Base-by-base conservation (phyloP, 768 basidiomycete species). In the Lactifluus volemus region DNA sequence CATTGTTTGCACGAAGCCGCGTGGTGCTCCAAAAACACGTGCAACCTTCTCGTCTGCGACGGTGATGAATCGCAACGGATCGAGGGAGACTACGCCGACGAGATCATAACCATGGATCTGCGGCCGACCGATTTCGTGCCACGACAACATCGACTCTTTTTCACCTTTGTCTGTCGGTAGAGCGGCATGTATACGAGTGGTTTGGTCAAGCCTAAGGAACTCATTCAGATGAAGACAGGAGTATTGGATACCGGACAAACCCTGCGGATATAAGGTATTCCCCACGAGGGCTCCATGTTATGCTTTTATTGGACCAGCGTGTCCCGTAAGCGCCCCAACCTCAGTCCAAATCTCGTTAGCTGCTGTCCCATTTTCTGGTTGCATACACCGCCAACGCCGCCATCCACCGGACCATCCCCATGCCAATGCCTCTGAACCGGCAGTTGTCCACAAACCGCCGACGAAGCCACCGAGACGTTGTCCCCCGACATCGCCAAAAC, bases 91-190 rank as follows among this genome's bases (percentile, higher is more conserved):
- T 6, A 83, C 86, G 57, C 85, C 87, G 17, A 95, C 77, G 41
- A 98, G 75, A 68, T 98, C 94, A 71, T 98, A 98, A 7, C 97
- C 97, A 73, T 99, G 97, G 17, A 98, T 85, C 72, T 99, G 97
- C 19, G 97, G 97, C 4, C 97, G 85, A 30, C 82, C 83, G 30
- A 98, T 76, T 70, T 99, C 97, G 67, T 89, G 88, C 93, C 93
- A 96, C 9, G 75, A 73, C 15, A 65, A 65, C 2, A n/a, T 58
- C n/a, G 65, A 25, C 34, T 61, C 38, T 1, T 63, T 60, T 21
- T 57, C 25, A n/a, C 63, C 49, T 7, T 59, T 34, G 34, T 62
- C 61, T 25, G 53, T 65, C 12, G 72, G 75, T 68, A 77, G 70
- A 29, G 83, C 78, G 0, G 84, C 92, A 68, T 98, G 93, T 61